Base-by-base conservation (phyloP, 345 rosid species). In the Ceriops tagal region DNA sequence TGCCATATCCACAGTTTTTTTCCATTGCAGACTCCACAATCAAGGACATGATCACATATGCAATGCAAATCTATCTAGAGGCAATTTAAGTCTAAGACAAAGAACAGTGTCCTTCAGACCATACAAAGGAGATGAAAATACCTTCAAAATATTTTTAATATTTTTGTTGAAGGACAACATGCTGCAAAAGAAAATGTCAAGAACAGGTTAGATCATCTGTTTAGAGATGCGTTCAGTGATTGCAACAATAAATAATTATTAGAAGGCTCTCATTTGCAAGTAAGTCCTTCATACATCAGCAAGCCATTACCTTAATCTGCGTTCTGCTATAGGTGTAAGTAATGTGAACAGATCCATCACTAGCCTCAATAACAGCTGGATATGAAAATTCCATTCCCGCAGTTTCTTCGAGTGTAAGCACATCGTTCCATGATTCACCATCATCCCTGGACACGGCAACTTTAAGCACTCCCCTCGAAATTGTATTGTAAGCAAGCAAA, bases 31-130 rank as follows among this genome's bases (percentile, higher is more conserved):
- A 85, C 92, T 80, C 84, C 91, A 49, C 53, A 87, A 0, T 76
- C 90, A 26, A 89, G 83, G 83, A 90, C 96, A 19, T 92, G 85
- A 90, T 96, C 77, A 87, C 96, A 30, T 97, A 97, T 53, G 95
- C 95, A 88, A 78, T 92, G 99, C 86, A 96, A 90, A 81, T 75
- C 88, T 27, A 78, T 96, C 84, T 96, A 98, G 99, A 88, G 98
- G 80, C 98, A 90, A 69, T 96, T 96, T 82, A 89, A 86, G 85
- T 65, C 86, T 15, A 97, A 96, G 81, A 96, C 99, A 43, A 95
- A 92, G 80, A 89, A 89, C 76, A 84, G 77, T 21, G 99, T 96
- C 63, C 85, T 97, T 65, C 99, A 92, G 79, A 98, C 99, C 72
- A 83, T 4, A 21, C 4, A 2, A 13, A 5, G 22, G 53, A 43